phyloP scores from a whole-genome alignment of 176 grass and related monocot species.

The Raddia guianensis region DNA sequence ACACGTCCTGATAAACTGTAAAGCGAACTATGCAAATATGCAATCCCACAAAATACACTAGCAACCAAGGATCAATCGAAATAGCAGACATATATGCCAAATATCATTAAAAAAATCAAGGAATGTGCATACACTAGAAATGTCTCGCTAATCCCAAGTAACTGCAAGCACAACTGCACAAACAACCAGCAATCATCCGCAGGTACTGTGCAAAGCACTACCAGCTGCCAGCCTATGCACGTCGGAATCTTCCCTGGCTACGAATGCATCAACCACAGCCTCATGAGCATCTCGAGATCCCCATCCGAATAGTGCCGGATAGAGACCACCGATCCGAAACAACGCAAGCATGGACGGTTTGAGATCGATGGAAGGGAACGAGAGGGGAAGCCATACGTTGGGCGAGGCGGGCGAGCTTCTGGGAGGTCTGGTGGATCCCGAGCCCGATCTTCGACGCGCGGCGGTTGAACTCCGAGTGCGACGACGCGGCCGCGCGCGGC shows the following conservation, averaged over 20 bases:
- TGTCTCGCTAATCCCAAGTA: background rate
- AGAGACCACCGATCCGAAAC: background rate
- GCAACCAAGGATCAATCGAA: background rate
- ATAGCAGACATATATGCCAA: background rate
- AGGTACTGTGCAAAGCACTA: background rate
- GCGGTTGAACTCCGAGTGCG: constrained; percentile 83
- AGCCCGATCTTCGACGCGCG: constrained; percentile 88
- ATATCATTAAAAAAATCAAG: background rate
- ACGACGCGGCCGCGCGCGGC: constrained; percentile 44
- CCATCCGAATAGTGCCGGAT: background rate
- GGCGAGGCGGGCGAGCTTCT: constrained; percentile 88
- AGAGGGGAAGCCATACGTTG: constrained; percentile 42
- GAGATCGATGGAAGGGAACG: background rate
- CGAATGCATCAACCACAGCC: background rate
- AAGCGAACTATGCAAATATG: background rate
- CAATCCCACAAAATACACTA: background rate
- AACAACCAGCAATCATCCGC: background rate
- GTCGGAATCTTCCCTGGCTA: background rate
- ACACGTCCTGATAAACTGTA: background rate
- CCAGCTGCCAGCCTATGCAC: background rate
- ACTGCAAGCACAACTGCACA: background rate
- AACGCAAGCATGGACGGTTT: background rate
- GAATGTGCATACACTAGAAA: background rate
- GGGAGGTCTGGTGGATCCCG: constrained; percentile 89
- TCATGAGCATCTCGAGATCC: background rate